Base-by-base conservation (phyloP, 2,329 filamentous ascomycete species). In the Arthrobotrys entomopaga region DNA sequence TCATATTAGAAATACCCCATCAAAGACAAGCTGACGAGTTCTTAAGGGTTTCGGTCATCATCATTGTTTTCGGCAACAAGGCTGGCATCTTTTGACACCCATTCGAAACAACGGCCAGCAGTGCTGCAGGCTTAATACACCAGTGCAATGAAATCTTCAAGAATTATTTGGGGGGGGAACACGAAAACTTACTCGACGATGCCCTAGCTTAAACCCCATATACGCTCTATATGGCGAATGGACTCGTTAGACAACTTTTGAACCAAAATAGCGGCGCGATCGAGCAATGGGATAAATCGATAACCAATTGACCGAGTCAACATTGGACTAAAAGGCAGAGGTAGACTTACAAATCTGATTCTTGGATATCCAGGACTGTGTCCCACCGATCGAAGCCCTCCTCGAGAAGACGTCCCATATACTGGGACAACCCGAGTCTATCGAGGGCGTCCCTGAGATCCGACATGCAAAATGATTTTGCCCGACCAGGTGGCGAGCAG, bases 341-440 rank as follows among this genome's bases (percentile, higher is more conserved):
- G 29, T 19, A 11, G 20, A 82, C 88, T 80, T 82, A 92, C 90
- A 95, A 84, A 79, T 95, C 91, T 22, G 90, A 91, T 81, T 94
- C 91, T 74, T 91, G 92, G 63, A 95, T 93, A 79, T 94, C 91
- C 58, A 93, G 84, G 65, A 94, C 89, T 0, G 89, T 93, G 38
- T 92, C 90, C 91, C 91, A 94, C 10, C 89, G 88, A 81, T 95
- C 91, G 81, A 95, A 95, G 2, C 91, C 91, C 81, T 94, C 91
- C 61, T 91, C 87, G 49, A 91, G 80, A 78, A 95, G 91, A 65
- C 84, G 82, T 77, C 89, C 85, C 72, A 91, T 86, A 82, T 95
- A 94, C 82, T 93, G 90, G 82, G 87, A 84, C 81, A 95, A 85
- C 80, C 91, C 91, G 84, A 94, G 85, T 84, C 91, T 90, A 82